Percentiles rank a stretch among this genome's conserved stretches.
phyloP scores from a whole-genome alignment of 1,139 yeast species.

The Sugiyamaella japonica region DNA sequence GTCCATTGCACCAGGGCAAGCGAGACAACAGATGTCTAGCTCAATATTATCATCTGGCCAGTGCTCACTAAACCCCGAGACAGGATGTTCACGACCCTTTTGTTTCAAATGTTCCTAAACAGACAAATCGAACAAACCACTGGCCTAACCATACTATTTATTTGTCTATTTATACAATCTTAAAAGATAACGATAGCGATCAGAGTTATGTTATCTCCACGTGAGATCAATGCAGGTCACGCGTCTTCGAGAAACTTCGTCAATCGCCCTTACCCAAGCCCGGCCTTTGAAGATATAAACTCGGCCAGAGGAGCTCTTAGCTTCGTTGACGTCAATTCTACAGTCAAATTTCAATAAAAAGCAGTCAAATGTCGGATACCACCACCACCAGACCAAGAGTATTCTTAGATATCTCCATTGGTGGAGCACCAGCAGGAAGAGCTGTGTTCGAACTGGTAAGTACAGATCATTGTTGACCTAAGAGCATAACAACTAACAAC shows the following conservation, averaged over 20 bases:
- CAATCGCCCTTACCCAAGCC: slow-evolving; percentile 5
- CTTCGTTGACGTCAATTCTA: not conserved
- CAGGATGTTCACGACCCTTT: slow-evolving; percentile 12
- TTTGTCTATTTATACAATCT: not conserved
- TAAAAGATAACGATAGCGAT: not conserved
- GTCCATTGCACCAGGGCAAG: not conserved
- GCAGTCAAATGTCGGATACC: not conserved
- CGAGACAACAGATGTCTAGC: not conserved
- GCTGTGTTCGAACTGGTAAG: slow-evolving; percentile 72
- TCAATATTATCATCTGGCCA: not conserved
- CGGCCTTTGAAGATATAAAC: not conserved
- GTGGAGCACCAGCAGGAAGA: slow-evolving; percentile 65
- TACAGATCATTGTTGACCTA: not conserved
- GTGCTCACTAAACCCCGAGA: not conserved
- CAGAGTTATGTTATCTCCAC: not conserved
- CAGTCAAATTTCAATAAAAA: not conserved
- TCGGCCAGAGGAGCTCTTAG: not conserved
- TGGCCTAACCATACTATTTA: not conserved
- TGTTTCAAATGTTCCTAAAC: slow-evolving; percentile 15
- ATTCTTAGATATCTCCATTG: slow-evolving; percentile 73
- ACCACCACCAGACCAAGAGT: slow-evolving; percentile 48
- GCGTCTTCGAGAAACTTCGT: slow-evolving; percentile 12
- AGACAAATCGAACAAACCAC: not conserved
- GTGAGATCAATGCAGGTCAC: not conserved
- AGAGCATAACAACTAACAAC: not conserved